Percentiles rank a stretch among this genome's conserved stretches.
These are phyloP conservation scores for Candida suzukii DNA, from an alignment of 805 yeast genomes.

Conservation along the genomic window DNA sequence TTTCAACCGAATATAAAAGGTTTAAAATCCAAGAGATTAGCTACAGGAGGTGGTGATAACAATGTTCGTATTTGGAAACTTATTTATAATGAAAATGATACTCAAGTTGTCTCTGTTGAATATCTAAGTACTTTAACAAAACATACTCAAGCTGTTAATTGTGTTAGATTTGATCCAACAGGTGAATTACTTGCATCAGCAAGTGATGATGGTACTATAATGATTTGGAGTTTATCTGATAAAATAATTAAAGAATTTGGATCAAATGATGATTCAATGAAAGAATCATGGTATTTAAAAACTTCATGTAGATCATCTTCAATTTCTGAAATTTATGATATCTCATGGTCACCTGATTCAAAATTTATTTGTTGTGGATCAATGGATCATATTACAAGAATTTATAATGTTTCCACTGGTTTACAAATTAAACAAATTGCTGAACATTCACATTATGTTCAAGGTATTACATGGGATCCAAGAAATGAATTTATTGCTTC, in stretches of 20 bases:
- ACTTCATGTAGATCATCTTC: conserved; percentile 51
- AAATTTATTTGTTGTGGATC: conserved; percentile 77
- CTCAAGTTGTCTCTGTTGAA: conserved; percentile 40
- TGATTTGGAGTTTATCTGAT: conserved; percentile 67
- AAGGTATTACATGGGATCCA: conserved; percentile 97
- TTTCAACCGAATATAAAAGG: conserved; percentile 42
- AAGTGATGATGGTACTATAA: conserved; percentile 88
- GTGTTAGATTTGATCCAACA: conserved; percentile 66
- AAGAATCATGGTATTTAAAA: conserved; percentile 71
- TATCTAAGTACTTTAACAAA: conserved; percentile 76
- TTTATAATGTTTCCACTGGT: conserved; percentile 55
- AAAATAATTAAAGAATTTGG: conserved; percentile 56
- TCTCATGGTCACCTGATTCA: conserved; percentile 89
- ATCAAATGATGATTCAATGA: conserved; percentile 38
- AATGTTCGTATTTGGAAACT: conserved; percentile 53
- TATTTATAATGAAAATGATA: conserved; percentile 13
- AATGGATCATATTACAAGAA: conserved; percentile 78
- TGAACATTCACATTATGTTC: conserved; percentile 85
- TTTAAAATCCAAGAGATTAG: conserved; percentile 41
- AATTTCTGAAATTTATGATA: conserved; percentile 77
- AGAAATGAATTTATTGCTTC: conserved; percentile 67
- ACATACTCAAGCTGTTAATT: conserved; percentile 94
- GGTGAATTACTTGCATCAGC: conserved; percentile 80
- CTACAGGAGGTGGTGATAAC: conserved; percentile 93
- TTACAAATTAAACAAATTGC: conserved; percentile 49